These are phyloP conservation scores for Mikania micrantha DNA, from an alignment of 129 eudicot genomes.

Conservation along the genomic window DNA sequence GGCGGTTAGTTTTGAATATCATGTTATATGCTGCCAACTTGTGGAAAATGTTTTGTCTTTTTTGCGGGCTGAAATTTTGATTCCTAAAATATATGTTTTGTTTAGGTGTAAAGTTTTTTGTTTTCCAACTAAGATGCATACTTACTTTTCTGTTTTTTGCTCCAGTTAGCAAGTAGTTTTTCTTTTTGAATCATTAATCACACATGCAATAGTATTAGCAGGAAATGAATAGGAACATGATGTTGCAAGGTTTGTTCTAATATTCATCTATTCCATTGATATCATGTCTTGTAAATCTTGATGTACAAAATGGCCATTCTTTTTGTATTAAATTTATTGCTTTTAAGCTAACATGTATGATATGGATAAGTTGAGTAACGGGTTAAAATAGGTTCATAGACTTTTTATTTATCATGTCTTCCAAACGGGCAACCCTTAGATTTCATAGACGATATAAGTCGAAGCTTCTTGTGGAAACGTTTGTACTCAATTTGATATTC, in stretches of 20 bases:
- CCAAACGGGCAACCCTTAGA: no score
- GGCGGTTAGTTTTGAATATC: slow-evolving; percentile 19
- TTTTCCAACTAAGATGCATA: slow-evolving; percentile 1
- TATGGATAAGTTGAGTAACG: neutral
- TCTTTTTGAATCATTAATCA: neutral
- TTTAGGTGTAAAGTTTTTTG: neutral
- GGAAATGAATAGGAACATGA: no score
- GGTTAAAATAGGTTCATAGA: no score
- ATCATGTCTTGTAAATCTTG: neutral
- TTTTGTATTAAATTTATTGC: neutral
- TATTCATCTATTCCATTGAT: neutral
- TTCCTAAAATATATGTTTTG: slow-evolving; percentile 5
- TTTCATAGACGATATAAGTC: no score
- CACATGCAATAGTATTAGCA: neutral
- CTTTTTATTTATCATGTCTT: no score
- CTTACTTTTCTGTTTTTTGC: neutral
- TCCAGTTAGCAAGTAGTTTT: neutral
- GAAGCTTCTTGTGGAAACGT: no score
- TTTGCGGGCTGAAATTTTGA: slow-evolving; percentile 19
- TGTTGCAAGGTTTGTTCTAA: neutral
- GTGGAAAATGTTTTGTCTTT: slow-evolving; percentile 9
- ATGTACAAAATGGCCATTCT: no score
- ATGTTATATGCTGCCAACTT: slow-evolving; percentile 16
- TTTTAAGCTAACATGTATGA: neutral
- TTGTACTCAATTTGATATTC: no score